Evolutionary conservation across 495 filamentous ascomycete genomes (phyloP).

Genomic region (Sporormia fimetaria): DNA sequence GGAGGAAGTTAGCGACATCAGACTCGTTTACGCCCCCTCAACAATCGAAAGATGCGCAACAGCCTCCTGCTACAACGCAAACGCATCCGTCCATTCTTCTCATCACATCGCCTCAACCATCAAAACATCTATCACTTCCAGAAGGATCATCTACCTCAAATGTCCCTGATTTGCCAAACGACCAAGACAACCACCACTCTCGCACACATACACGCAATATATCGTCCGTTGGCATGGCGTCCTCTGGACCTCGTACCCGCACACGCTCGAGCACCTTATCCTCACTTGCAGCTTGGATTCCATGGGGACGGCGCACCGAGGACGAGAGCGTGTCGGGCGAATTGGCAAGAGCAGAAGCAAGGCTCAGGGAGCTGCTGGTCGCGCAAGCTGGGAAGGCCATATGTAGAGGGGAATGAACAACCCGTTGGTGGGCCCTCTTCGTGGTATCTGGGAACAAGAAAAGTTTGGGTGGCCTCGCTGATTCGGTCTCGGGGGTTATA

Average conservation of each 20-base stretch:
- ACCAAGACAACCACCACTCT: not conserved
- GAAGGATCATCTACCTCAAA: too few relatives aligned
- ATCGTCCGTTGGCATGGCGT: conserved; percentile 6
- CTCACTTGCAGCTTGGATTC: conserved; percentile 21
- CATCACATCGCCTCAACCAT: conserved; percentile 17
- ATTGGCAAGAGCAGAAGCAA: conserved; percentile 15
- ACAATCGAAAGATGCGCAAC: not conserved
- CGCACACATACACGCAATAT: conserved; percentile 4
- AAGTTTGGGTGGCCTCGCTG: too few relatives aligned
- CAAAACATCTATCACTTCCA: not conserved
- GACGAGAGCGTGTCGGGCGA: not conserved
- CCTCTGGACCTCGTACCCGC: not conserved
- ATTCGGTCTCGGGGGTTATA: too few relatives aligned
- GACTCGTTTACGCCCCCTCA: not conserved
- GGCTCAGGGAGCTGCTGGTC: conserved; percentile 21
- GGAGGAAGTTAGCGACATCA: conserved; percentile 10
- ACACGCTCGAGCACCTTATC: conserved; percentile 17
- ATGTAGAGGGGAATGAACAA: too few relatives aligned
- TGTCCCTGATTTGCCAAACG: not conserved
- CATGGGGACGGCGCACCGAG: conserved; percentile 15
- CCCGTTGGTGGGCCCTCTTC: too few relatives aligned
- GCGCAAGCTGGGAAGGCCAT: too few relatives aligned
- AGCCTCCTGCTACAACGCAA: conserved; percentile 1
- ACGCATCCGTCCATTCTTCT: conserved; percentile 21
- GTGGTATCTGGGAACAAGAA: too few relatives aligned